Evolutionary conservation across 352 stramenopile species (phyloP).

Genomic region (Globisporangium uncinulatum): DNA sequence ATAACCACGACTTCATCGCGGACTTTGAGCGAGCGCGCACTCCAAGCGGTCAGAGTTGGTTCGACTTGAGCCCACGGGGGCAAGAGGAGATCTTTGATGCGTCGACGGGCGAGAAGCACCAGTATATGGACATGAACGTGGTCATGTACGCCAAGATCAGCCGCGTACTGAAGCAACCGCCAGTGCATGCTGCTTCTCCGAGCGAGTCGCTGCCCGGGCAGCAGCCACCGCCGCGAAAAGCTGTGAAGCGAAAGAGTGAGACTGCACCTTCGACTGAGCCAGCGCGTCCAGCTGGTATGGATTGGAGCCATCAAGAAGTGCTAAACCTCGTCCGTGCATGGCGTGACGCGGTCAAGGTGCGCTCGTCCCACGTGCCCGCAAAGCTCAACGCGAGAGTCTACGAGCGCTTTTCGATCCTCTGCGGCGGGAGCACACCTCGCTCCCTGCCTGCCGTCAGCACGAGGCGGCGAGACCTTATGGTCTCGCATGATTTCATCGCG

Average conservation of each 20-base stretch:
- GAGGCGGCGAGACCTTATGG: slow-evolving; percentile 1
- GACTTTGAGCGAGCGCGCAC: neutral
- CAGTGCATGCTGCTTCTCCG: neutral
- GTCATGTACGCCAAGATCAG: neutral
- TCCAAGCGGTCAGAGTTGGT: neutral
- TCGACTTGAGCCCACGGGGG: neutral
- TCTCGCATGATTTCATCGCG: slow-evolving; percentile 6
- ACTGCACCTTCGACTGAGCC: neutral
- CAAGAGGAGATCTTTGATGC: neutral
- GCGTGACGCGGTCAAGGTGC: neutral
- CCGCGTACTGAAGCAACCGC: neutral
- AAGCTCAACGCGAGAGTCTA: slow-evolving; percentile 2
- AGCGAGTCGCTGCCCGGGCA: too few relatives aligned
- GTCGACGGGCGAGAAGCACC: neutral
- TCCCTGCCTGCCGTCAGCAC: neutral
- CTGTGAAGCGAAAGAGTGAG: neutral
- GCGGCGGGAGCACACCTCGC: neutral
- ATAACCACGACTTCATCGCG: slow-evolving; percentile 2
- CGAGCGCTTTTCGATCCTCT: slow-evolving; percentile 2
- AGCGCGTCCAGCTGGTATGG: neutral
- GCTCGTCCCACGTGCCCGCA: neutral
- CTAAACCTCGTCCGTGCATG: slow-evolving; percentile 1
- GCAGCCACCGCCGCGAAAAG: too few relatives aligned
- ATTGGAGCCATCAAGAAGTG: slow-evolving; percentile 3
- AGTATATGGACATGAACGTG: neutral